These are phyloP conservation scores for Epithemia pelagica DNA, from an alignment of 108 stramenopile species.

Conservation along the genomic window DNA sequence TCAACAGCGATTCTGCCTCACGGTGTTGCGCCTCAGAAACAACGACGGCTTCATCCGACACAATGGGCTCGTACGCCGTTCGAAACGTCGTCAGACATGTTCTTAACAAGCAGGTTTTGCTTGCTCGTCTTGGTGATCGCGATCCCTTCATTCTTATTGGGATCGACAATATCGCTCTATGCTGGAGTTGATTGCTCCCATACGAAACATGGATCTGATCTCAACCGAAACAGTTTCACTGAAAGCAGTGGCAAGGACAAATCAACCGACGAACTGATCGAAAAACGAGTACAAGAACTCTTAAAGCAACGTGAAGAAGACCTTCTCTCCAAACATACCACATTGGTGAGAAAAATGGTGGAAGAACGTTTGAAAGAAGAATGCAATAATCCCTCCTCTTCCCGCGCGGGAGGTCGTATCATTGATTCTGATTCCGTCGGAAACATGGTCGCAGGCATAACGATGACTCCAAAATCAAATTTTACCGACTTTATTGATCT, in stretches of 20 bases:
- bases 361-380: neutral
- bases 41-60: neutral
- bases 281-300: neutral
- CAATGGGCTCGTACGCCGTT: neutral
- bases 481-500: slow-evolving; percentile 53
- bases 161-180: neutral
- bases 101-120: neutral
- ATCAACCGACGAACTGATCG: neutral
- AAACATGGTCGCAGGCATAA: slow-evolving; percentile 1
- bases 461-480: slow-evolving; percentile 25
- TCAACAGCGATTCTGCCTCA: neutral
- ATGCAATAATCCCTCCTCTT: neutral
- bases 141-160: slow-evolving; percentile 2
- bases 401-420: neutral
- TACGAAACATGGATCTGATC: neutral
- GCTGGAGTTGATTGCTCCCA: slow-evolving; percentile 7
- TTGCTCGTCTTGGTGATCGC: neutral
- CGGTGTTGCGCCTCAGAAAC: neutral
- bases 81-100: neutral
- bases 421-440: neutral
- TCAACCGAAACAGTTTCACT: neutral
- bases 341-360: neutral
- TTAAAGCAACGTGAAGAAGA: neutral
- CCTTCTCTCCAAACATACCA: neutral
- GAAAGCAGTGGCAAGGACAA: neutral